Evolutionary conservation across 2,329 filamentous ascomycete genomes (phyloP), one percentile per base, ranked within the genome.

Genomic region (Diaporthe aspalathi): DNA sequence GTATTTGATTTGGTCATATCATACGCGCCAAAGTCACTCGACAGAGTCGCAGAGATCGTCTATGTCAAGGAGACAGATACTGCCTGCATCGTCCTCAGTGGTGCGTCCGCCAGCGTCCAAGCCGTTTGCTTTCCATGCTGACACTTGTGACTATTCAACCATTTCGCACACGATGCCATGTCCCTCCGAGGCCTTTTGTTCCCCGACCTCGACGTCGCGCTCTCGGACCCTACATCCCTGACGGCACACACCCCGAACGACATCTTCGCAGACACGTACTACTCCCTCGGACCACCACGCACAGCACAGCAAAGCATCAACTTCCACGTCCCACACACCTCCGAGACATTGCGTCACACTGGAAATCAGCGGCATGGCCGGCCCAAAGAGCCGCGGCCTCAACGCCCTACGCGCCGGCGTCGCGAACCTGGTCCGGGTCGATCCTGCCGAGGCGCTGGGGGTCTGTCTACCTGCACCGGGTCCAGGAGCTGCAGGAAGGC

Each of bases 221-320:
- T 49, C 27, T 63, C 60, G 12, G 43, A 63, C 12, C 60, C 60
- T 14, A 22, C 12, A 7, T 63, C 43, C 7, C 43, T 63, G 11
- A 35, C 24, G 29, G 43, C 35, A 14, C 60, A 63, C 8, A 63
- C 60, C 11, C 60, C 60, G 14, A 49, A 63, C 20, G 49, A 63
- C 11, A 63, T 63, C 43, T 63, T 63, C 29, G 60, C 60, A 50
- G 60, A 63, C 43, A 63, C 43, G 20, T 63, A 63, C 43, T 49
- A 63, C 6, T 49, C 43, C 43, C 43, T 49, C 17, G 40, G 17
- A 5, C 47, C 57, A 12, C 47, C 57, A 20, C 57, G 12, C 27
- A 5, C 7, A 49, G 43, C 20, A 9, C 60, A 63, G 60, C 27
- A 49, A n/a, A 45, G 27, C 12, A 38, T 49, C 20, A 35, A 63